Conservation (phyloP, 2,329 filamentous ascomycete species). For the Hypomyces rosellus region DNA sequence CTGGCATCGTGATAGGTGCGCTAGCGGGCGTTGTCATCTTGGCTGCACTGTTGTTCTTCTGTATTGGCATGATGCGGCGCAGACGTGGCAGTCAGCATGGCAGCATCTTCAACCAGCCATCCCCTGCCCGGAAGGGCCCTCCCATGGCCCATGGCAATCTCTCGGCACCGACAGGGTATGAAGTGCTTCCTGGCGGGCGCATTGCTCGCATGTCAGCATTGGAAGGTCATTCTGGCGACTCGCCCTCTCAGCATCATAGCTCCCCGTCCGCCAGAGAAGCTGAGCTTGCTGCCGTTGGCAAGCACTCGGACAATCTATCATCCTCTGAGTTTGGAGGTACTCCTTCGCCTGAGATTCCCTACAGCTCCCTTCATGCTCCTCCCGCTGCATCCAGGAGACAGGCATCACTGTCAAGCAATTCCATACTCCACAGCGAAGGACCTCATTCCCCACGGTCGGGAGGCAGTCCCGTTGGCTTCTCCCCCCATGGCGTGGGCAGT, state of each 20-base stretch:
- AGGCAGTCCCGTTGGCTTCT: slow-evolving; percentile 64
- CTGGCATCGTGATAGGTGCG: slow-evolving; percentile 81
- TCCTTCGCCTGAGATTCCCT: slow-evolving; percentile 59
- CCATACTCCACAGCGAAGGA: slow-evolving; percentile 61
- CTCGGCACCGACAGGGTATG: slow-evolving; percentile 50
- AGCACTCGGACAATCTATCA: slow-evolving; percentile 49
- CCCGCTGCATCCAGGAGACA: slow-evolving; percentile 60
- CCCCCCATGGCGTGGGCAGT: slow-evolving; percentile 75
- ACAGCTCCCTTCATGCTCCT: slow-evolving; percentile 51
- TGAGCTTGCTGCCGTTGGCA: slow-evolving; percentile 39
- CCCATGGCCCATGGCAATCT: slow-evolving; percentile 33
- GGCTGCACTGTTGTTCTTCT: slow-evolving; percentile 62
- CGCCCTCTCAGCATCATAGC: slow-evolving; percentile 47
- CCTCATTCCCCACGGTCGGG: slow-evolving; percentile 72
- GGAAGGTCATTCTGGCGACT: slow-evolving; percentile 64
- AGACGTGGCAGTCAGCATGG: slow-evolving; percentile 56
- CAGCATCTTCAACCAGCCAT: slow-evolving; percentile 85
- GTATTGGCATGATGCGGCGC: slow-evolving; percentile 45
- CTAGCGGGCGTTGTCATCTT: slow-evolving; percentile 65
- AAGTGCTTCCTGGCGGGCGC: slow-evolving; percentile 76
- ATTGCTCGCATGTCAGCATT: slow-evolving; percentile 95
- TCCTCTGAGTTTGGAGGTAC: slow-evolving; percentile 68
- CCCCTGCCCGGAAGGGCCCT: slow-evolving; percentile 54
- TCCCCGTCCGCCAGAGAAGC: slow-evolving; percentile 31
- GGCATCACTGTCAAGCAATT: slow-evolving; percentile 85